phyloP scores from a whole-genome alignment of 2,329 filamentous ascomycete species.

The Fusarium dimerum region DNA sequence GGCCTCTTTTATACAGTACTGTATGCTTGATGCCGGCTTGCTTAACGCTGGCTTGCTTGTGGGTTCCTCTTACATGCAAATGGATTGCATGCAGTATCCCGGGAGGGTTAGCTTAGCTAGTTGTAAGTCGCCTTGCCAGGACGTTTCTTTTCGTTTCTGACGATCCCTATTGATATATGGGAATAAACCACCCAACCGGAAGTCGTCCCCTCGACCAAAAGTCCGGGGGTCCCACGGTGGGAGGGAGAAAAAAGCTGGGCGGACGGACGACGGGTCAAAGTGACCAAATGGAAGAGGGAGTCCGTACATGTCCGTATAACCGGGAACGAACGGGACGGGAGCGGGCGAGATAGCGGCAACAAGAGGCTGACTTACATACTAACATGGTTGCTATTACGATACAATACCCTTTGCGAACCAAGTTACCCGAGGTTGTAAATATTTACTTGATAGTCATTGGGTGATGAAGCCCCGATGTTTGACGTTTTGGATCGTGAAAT shows the following conservation, averaged over 20 bases:
- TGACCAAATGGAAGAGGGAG: slow-evolving; percentile 4
- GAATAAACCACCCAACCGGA: slow-evolving; percentile 26
- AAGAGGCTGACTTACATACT: neutral
- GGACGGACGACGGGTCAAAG: slow-evolving; percentile 11
- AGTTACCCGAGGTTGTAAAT: neutral
- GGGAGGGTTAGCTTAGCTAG: slow-evolving; percentile 16
- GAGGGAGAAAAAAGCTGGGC: slow-evolving; percentile 14
- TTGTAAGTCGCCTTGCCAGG: slow-evolving; percentile 2
- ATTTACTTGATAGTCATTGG: neutral
- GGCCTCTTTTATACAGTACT: neutral
- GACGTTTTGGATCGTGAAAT: too few relatives aligned
- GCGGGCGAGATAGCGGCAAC: neutral
- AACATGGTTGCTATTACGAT: neutral
- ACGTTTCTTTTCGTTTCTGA: slow-evolving; percentile 10
- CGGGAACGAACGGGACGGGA: slow-evolving; percentile 28
- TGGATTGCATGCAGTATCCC: slow-evolving; percentile 16
- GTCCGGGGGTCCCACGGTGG: slow-evolving; percentile 6
- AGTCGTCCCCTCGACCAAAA: slow-evolving; percentile 17
- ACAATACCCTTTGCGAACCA: neutral
- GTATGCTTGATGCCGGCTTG: neutral
- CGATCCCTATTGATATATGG: slow-evolving; percentile 19
- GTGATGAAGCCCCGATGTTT: neutral
- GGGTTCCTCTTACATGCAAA: neutral
- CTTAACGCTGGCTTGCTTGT: neutral
- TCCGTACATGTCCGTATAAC: slow-evolving; percentile 13